phyloP scores from a whole-genome alignment of 2,329 filamentous ascomycete genomes.

The Alternaria brassicae region DNA sequence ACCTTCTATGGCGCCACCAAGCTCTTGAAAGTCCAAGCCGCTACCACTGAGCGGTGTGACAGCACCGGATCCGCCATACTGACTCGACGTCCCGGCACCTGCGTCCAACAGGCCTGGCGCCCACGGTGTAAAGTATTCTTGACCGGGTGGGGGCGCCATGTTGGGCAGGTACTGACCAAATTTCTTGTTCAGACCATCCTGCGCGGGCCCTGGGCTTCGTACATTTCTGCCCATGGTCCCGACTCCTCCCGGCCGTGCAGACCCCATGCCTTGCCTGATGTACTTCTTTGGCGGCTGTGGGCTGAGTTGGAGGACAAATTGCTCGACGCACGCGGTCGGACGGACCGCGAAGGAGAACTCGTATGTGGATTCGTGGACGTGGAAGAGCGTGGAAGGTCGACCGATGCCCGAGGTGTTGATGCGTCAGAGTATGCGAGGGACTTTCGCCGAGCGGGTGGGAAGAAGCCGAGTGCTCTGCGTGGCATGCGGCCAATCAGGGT shows the following conservation, averaged over 20 bases:
- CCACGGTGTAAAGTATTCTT: constrained; percentile 57
- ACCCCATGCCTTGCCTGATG: constrained; percentile 54
- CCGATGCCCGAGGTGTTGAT: constrained; percentile 71
- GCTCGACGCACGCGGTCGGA: constrained; percentile 47
- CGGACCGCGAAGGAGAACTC: constrained; percentile 49
- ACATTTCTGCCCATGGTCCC: constrained; percentile 78
- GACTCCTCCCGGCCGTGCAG: constrained; percentile 85
- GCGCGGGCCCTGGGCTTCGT: constrained; percentile 78
- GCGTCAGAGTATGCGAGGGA: constrained; percentile 70
- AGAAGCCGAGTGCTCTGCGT: constrained; percentile 83
- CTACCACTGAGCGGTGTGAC: constrained; percentile 39
- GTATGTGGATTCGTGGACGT: constrained; percentile 42
- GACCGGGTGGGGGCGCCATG: constrained; percentile 68
- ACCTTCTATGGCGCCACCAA: constrained; percentile 85
- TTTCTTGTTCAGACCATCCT: constrained; percentile 84
- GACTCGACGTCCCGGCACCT: constrained; percentile 37
- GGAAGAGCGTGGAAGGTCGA: constrained; percentile 64
- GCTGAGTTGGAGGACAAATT: constrained; percentile 49
- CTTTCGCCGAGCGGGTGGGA: constrained; percentile 89
- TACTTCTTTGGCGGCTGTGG: constrained; percentile 46
- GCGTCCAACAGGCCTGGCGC: constrained; percentile 44
- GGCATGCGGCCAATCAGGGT: constrained; percentile 88
- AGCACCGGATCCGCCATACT: constrained; percentile 40
- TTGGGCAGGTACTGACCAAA: constrained; percentile 83
- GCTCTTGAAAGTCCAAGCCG: constrained; percentile 71